Percentiles rank a stretch among this genome's conserved stretches.
phyloP scores from a whole-genome alignment of 352 stramenopile genomes.

The Phytopythium aichiense region DNA sequence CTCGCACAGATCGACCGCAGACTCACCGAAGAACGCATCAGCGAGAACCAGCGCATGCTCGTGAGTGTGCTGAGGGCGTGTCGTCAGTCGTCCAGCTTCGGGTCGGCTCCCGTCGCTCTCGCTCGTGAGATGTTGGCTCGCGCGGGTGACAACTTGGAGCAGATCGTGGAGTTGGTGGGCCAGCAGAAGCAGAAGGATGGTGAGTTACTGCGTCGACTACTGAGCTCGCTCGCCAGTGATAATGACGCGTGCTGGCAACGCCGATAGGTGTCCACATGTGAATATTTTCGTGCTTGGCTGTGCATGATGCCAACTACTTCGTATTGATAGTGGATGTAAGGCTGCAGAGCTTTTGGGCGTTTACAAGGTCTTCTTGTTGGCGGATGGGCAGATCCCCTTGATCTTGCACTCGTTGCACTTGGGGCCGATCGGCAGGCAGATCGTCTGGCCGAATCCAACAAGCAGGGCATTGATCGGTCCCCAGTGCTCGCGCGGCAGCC shows the following conservation, averaged over 20 bases:
- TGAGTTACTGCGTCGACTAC: not conserved
- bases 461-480: slow-evolving; percentile 90
- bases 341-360: no score
- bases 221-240: not conserved
- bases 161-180: not conserved
- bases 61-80: not conserved
- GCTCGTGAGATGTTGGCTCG: not conserved
- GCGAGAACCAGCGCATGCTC: slow-evolving; percentile 2
- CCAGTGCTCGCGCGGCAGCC: slow-evolving; percentile 91
- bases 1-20: not conserved
- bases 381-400: slow-evolving; percentile 65
- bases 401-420: slow-evolving; percentile 77
- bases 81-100: not conserved
- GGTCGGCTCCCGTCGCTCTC: not conserved
- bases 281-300: not conserved
- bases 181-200: not conserved
- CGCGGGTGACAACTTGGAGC: not conserved
- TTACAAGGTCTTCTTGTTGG: slow-evolving; percentile 30
- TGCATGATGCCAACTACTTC: not conserved
- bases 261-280: not conserved
- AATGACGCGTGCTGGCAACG: not conserved
- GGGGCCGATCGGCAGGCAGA: slow-evolving; percentile 67
- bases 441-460: slow-evolving; percentile 96
- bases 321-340: not conserved
- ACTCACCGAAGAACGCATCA: slow-evolving; percentile 1